These are phyloP conservation scores for Podaxis sp. DNA, from an alignment of 768 basidiomycete species.

Conservation along the genomic window DNA sequence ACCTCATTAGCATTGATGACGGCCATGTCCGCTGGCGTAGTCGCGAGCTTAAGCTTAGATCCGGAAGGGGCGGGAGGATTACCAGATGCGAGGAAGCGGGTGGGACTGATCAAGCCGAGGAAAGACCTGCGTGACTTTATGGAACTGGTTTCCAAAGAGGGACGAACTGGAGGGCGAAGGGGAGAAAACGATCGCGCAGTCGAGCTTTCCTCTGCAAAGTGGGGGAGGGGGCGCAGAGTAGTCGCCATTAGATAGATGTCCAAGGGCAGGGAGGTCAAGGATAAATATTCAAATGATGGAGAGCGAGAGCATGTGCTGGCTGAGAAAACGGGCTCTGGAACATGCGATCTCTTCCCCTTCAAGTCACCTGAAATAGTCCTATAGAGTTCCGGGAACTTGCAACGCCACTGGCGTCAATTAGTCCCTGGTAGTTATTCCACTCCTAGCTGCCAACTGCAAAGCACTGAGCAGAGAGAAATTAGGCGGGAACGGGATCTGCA, in stretches of 20 bases:
- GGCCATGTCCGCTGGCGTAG: neutral
- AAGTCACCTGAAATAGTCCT: neutral
- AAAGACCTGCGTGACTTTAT: slow-evolving; percentile 12
- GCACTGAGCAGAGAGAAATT: neutral
- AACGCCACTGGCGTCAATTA: neutral
- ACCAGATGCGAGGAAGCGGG: neutral
- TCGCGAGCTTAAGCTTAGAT: slow-evolving; percentile 6
- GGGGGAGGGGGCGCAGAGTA: slow-evolving; percentile 3
- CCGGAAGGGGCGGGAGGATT: neutral
- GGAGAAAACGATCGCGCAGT: slow-evolving; percentile 6
- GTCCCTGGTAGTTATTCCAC: neutral
- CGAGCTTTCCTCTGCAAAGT: slow-evolving; percentile 3
- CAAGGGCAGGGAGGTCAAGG: neutral
- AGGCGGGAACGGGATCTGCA: neutral
- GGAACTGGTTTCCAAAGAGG: slow-evolving; percentile 7
- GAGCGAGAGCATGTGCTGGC: neutral
- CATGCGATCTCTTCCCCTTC: neutral
- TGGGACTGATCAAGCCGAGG: neutral
- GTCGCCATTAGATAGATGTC: neutral
- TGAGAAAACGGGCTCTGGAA: neutral
- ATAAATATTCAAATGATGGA: slow-evolving; percentile 1
- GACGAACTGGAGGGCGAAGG: neutral
- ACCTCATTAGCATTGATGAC: neutral
- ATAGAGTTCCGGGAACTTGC: neutral
- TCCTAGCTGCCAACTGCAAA: neutral